Evolutionary conservation across 2,329 filamentous ascomycete species (phyloP).

Genomic region (Huntiella moniliformis): DNA sequence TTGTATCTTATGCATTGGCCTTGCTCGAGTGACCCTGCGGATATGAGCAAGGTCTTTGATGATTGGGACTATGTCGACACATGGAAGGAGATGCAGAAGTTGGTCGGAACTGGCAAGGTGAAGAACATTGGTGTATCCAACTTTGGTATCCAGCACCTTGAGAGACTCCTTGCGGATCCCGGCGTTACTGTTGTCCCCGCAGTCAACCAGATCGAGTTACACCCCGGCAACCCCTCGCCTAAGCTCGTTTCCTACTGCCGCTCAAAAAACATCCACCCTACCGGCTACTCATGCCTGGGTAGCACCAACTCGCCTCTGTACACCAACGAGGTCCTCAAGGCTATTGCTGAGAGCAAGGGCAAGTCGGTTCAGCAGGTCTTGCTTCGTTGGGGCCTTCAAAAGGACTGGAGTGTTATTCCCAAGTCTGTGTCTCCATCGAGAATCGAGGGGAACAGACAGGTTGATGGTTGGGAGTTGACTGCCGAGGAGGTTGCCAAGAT

Average conservation of each 20-base stretch:
- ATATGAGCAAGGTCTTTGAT: constrained; percentile 46
- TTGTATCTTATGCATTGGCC: constrained; percentile 60
- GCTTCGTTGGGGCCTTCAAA: constrained; percentile 61
- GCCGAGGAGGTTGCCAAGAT: constrained; percentile 54
- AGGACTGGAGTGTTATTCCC: constrained; percentile 69
- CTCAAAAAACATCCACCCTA: constrained; percentile 55
- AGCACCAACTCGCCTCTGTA: constrained; percentile 51
- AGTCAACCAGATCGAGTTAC: constrained; percentile 69
- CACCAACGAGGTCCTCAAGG: constrained; percentile 43
- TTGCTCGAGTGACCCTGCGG: constrained; percentile 39
- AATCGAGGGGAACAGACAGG: constrained; percentile 57
- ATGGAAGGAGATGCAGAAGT: constrained; percentile 53
- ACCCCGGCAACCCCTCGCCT: constrained; percentile 64
- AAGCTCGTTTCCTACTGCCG: constrained; percentile 58
- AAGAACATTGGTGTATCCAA: constrained; percentile 74
- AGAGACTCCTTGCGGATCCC: constrained; percentile 52
- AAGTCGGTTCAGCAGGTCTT: constrained; percentile 59
- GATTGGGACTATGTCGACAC: constrained; percentile 76
- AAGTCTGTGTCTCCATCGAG: constrained; percentile 60
- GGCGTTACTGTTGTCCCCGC: constrained; percentile 39
- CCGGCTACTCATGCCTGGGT: constrained; percentile 57
- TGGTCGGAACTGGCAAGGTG: constrained; percentile 49
- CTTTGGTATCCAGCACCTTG: constrained; percentile 63
- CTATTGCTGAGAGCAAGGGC: constrained; percentile 45
- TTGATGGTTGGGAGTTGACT: constrained; percentile 56